Evolutionary conservation across 2,329 filamentous ascomycete genomes (phyloP).

Genomic region (Seiridium unicorne): DNA sequence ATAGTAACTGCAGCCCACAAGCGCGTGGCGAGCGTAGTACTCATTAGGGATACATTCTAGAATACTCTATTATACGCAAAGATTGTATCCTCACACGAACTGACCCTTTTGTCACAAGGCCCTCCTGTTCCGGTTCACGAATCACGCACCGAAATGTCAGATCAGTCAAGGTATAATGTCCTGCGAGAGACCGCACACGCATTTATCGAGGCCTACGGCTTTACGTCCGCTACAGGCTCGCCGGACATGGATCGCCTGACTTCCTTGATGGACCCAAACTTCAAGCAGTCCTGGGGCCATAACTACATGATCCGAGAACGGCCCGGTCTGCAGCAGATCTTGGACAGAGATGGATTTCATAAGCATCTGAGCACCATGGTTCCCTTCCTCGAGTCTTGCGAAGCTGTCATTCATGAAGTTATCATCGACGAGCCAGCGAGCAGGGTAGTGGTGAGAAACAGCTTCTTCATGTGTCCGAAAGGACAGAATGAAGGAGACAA

Average conservation of each 20-base stretch:
- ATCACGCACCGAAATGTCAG: not conserved
- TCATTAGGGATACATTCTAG: no score
- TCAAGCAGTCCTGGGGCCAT: not conserved
- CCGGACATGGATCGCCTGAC: not conserved
- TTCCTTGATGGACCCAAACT: not conserved
- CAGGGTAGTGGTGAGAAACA: not conserved
- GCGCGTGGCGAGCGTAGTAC: no score
- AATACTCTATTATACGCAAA: no score
- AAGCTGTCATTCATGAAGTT: not conserved
- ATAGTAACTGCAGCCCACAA: no score
- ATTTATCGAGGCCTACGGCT: not conserved
- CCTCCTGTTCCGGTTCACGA: no score
- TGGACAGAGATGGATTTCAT: not conserved
- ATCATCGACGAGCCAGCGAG: not conserved
- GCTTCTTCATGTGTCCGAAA: not conserved
- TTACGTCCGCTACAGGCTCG: not conserved
- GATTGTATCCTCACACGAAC: no score
- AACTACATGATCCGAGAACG: not conserved
- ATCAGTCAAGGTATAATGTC: not conserved
- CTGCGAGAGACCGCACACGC: not conserved
- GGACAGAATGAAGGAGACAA: not conserved
- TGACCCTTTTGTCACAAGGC: no score
- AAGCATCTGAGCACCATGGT: not conserved
- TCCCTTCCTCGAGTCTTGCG: not conserved
- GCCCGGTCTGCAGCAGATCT: not conserved